Evolutionary conservation across 345 rosid species (phyloP).

Genomic region (Excoecaria agallocha): DNA sequence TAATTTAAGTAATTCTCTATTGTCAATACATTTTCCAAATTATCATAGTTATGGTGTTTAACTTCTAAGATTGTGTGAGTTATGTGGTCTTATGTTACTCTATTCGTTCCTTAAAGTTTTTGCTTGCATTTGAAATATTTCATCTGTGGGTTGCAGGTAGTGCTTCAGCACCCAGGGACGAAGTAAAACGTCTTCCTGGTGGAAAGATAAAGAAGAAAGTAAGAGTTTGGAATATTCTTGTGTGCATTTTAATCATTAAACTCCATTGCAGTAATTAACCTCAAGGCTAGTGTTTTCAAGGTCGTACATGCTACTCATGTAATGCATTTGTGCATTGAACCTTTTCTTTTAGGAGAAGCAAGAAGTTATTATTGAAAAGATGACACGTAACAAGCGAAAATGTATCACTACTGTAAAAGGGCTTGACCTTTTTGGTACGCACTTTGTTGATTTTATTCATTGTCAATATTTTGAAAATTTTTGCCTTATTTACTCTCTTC

Average conservation of each 20-base stretch:
- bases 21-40: not conserved
- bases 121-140: not conserved
- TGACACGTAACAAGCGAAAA: constrained; percentile 89
- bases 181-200: constrained; percentile 90
- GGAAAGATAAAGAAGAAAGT: constrained; percentile 96
- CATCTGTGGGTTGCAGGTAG: constrained; percentile 33
- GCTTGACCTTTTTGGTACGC: constrained; percentile 87
- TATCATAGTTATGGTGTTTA: not conserved
- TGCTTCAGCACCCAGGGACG: constrained; percentile 50
- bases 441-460: not conserved
- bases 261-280: not conserved
- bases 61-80: not conserved
- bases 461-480: not conserved
- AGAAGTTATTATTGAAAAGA: constrained; percentile 88
- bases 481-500: not conserved
- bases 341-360: constrained; percentile 57
- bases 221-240: constrained; percentile 10
- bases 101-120: not conserved
- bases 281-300: not conserved
- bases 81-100: not conserved
- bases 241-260: not conserved
- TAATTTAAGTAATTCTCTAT: not conserved
- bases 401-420: constrained; percentile 92
- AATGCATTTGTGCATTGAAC: not conserved
- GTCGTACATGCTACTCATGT: not conserved